These are phyloP conservation scores for Trichoderma afroharzianum DNA, from an alignment of 2,329 filamentous ascomycete genomes.

Conservation along the genomic window DNA sequence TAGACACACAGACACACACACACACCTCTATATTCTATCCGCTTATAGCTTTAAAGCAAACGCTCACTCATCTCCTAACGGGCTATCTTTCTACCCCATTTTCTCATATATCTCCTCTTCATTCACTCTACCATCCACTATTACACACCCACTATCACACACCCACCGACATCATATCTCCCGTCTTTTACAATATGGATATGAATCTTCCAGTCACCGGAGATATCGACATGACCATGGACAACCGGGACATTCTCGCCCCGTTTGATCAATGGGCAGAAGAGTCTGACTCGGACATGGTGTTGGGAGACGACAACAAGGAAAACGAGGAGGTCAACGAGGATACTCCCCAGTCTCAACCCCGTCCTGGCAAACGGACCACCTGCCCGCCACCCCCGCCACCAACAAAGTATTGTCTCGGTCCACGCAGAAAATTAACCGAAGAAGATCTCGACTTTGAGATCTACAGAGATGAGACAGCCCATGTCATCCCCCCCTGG, in stretches of 20 bases:
- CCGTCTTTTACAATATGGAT: not conserved
- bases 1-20: not conserved
- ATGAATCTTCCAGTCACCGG: not conserved
- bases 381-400: not conserved
- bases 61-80: not conserved
- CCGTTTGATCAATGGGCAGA: not conserved
- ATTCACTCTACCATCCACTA: not conserved
- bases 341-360: not conserved
- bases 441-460: not conserved
- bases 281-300: not conserved
- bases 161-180: not conserved
- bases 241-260: not conserved
- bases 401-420: not conserved
- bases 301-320: not conserved
- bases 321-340: not conserved
- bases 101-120: not conserved
- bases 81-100: not conserved
- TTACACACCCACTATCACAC: not conserved
- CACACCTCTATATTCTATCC: not conserved
- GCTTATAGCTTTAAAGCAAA: not conserved
- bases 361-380: not conserved
- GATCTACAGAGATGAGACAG: constrained; percentile 1
- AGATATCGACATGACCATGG: not conserved
- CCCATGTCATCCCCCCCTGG: not conserved
- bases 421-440: not conserved